Evolutionary conservation across 2,329 filamentous ascomycete species (phyloP), one percentile per base, ranked within the genome.

Genomic region (Fusarium brevicatenulatum): DNA sequence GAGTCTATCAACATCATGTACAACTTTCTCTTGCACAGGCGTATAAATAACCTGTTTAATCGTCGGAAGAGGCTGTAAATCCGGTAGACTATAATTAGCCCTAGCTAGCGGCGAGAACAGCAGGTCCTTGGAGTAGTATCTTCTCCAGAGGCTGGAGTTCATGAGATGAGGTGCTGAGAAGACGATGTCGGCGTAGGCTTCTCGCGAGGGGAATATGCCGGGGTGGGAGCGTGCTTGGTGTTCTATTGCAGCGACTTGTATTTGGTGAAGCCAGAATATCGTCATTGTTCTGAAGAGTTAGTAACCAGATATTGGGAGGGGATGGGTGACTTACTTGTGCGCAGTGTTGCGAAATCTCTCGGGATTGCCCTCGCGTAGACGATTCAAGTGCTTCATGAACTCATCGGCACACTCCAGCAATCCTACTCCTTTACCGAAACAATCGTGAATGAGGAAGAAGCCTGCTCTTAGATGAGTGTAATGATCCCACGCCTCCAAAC

Each of bases 251-350:
- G 81, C 78, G 6, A 78, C 57, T 21, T 80, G 78, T 2, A 82
- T 78, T n/a, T 80, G 79, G 25, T 80, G 70, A 6, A 82, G 73
- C 78, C 81, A 82, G 52, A 82, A 82, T 7, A 78, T 66, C 0
- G 81, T 82, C 77, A 82, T 79, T 4, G 78, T 80, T 7, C 78
- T 80, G 4, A 4, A 12, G 40, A 11, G 5, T 68, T 4, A 63
- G 36, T 21, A 0, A 9, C 1, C 2, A 6, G n/a, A 5, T 5
- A 15, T 2, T 1, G 12, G 4, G 11, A 0, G 18, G 2, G 9
- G 18, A 6, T 4, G 47, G n/a, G 4, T 28, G 43, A 66, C 76
- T 32, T 72, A 76, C 78, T 71, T 76, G 50, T 83, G 81, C 0
- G 80, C 78, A 3, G 80, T 80, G 43, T 82, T 82, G 39, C 79